Conservation (phyloP, 345 rosid genomes). For the Salix brachista region DNA sequence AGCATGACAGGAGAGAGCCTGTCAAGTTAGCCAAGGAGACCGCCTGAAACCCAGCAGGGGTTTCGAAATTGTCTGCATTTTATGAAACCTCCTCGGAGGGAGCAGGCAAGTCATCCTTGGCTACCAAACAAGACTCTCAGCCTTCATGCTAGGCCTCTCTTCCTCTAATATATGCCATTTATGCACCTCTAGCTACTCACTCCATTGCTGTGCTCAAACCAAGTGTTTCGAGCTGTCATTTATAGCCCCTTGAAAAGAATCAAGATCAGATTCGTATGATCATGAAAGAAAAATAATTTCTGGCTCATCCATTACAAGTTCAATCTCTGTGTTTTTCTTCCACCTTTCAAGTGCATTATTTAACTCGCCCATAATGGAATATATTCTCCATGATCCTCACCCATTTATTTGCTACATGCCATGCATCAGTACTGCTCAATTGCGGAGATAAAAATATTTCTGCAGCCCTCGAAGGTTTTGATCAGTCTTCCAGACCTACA, state of each 20-base stretch:
- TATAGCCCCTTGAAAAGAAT: no score
- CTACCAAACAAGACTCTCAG: conserved; percentile 15
- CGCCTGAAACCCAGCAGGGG: conserved; percentile 24
- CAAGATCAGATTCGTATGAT: not conserved
- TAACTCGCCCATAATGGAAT: conserved; percentile 5
- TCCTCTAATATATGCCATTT: not conserved
- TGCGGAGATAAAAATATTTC: not conserved
- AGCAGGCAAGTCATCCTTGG: conserved; percentile 38
- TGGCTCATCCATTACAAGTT: not conserved
- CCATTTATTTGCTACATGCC: not conserved
- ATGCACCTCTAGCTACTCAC: not conserved
- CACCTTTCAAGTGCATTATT: not conserved
- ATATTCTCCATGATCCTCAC: conserved; percentile 4
- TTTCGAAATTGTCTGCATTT: not conserved
- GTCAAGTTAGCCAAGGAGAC: conserved; percentile 41
- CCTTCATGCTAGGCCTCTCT: conserved; percentile 41
- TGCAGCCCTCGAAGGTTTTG: not conserved
- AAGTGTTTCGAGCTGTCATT: no score
- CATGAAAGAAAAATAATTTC: not conserved
- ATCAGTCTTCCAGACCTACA: not conserved
- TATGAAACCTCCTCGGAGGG: conserved; percentile 2
- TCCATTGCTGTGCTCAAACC: not conserved
- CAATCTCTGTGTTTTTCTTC: no score
- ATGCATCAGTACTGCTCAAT: not conserved
- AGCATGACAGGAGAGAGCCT: conserved; percentile 33